phyloP scores from a whole-genome alignment of 1,284 basidiomycete species.

The Cutaneotrichosporon sp. region DNA sequence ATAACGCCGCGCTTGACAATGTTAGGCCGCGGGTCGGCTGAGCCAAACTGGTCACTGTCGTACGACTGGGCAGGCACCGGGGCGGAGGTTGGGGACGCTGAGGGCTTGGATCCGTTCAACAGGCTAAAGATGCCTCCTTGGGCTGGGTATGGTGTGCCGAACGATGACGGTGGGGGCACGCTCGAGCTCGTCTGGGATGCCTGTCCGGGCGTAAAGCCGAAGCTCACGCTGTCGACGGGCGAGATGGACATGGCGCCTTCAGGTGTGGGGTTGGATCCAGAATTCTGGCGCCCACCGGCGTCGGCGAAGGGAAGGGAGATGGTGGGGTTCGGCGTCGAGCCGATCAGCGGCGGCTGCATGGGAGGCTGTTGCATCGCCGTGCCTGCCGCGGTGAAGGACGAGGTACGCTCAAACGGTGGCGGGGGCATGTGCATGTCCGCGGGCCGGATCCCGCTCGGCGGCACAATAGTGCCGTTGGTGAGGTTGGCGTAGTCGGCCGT shows the following conservation, averaged over 20 bases:
- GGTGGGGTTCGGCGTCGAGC: too few species aligned
- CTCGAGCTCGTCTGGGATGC: neutral
- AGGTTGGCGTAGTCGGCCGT: neutral
- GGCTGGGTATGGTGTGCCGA: neutral
- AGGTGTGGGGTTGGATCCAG: neutral
- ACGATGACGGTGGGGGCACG: neutral
- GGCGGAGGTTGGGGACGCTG: conserved; percentile 2
- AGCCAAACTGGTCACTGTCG: conserved; percentile 24
- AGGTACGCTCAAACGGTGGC: neutral
- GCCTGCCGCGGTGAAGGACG: neutral
- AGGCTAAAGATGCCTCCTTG: conserved; percentile 16
- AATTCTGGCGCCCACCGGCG: neutral
- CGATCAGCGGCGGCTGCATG: neutral
- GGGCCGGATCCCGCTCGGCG: conserved; percentile 11
- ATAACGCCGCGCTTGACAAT: conserved; percentile 38
- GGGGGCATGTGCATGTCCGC: conserved; percentile 10
- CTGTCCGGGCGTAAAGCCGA: neutral
- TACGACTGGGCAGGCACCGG: neutral
- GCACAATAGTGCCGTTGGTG: neutral
- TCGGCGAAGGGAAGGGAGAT: neutral
- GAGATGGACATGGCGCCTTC: conserved; percentile 9
- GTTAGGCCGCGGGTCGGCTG: conserved; percentile 33
- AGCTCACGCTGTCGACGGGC: conserved; percentile 6
- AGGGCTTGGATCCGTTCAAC: conserved; percentile 9
- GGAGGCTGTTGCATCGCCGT: neutral